These are phyloP conservation scores for Suhomyces panamericanus DNA, from an alignment of 1,139 yeast species.

Conservation along the genomic window DNA sequence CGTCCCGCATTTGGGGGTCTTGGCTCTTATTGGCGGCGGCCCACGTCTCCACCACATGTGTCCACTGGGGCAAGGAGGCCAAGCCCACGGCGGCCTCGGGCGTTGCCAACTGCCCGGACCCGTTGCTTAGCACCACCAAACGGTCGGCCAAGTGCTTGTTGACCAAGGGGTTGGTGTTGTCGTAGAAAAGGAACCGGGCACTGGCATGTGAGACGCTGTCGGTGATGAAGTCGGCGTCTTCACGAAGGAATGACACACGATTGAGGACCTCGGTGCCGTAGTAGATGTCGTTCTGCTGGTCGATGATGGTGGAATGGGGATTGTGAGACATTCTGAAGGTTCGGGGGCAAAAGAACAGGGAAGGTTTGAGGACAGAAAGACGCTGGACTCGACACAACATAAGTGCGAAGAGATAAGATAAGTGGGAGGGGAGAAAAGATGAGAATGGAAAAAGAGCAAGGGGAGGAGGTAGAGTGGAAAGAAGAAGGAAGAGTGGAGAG, in stretches of 20 bases:
- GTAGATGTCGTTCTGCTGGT: constrained; percentile 36
- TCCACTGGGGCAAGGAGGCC: constrained; percentile 26
- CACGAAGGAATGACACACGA: constrained; percentile 76
- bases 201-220: constrained; percentile 51
- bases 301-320: constrained; percentile 13
- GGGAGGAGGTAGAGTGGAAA: too few relatives aligned
- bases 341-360: constrained; percentile 1
- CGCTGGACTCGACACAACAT: background rate
- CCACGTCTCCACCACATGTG: constrained; percentile 26
- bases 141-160: constrained; percentile 30
- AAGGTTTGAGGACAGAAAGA: background rate
- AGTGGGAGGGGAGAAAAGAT: background rate
- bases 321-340: constrained; percentile 15
- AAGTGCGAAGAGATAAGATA: background rate
- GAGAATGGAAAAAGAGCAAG: too few relatives aligned
- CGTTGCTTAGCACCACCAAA: constrained; percentile 40
- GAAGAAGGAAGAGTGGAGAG: too few relatives aligned
- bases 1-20: constrained; percentile 31
- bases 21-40: constrained; percentile 36
- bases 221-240: constrained; percentile 59
- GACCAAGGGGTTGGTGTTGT: constrained; percentile 38
- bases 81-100: constrained; percentile 18
- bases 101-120: constrained; percentile 25
- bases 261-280: constrained; percentile 63
- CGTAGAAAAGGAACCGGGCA: constrained; percentile 58